These are phyloP conservation scores for Astathelohania contejeani DNA, from an alignment of 371 early-diverging fungal species.

Conservation along the genomic window DNA sequence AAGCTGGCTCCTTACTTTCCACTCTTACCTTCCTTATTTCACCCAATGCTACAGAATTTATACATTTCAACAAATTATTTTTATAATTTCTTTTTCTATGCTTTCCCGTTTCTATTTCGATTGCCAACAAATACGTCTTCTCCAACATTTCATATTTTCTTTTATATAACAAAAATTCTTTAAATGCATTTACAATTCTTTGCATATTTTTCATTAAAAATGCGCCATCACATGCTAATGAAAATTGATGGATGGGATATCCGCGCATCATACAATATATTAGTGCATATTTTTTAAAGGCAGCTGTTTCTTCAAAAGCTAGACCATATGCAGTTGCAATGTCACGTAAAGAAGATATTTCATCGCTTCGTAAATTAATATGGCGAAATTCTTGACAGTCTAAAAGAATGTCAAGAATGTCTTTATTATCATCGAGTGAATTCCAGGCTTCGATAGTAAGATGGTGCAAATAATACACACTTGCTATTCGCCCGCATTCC, in stretches of 20 bases:
- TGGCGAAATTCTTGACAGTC: slow-evolving; percentile 24
- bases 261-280: slow-evolving; percentile 11
- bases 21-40: too few relatives aligned
- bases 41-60: too few relatives aligned
- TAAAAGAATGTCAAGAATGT: slow-evolving; percentile 12
- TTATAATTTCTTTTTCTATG: too few relatives aligned
- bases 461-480: slow-evolving; percentile 35
- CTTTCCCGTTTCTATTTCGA: too few relatives aligned
- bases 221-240: slow-evolving; percentile 30
- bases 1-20: too few relatives aligned
- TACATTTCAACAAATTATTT: too few relatives aligned
- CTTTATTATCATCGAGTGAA: slow-evolving; percentile 1
- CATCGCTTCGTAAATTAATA: slow-evolving; percentile 26
- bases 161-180: too few relatives aligned
- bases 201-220: slow-evolving; percentile 33
- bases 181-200: slow-evolving; percentile 33
- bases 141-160: too few relatives aligned
- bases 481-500: slow-evolving; percentile 27
- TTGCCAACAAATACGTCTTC: too few relatives aligned
- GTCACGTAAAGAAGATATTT: slow-evolving; percentile 17
- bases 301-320: slow-evolving; percentile 6
- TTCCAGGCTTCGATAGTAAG: slow-evolving; percentile 28
- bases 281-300: slow-evolving; percentile 25
- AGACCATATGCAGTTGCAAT: slow-evolving; percentile 7
- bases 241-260: slow-evolving; percentile 15